These are phyloP conservation scores for Allium fistulosum DNA, from an alignment of 106 monocot genomes.

Conservation along the genomic window DNA sequence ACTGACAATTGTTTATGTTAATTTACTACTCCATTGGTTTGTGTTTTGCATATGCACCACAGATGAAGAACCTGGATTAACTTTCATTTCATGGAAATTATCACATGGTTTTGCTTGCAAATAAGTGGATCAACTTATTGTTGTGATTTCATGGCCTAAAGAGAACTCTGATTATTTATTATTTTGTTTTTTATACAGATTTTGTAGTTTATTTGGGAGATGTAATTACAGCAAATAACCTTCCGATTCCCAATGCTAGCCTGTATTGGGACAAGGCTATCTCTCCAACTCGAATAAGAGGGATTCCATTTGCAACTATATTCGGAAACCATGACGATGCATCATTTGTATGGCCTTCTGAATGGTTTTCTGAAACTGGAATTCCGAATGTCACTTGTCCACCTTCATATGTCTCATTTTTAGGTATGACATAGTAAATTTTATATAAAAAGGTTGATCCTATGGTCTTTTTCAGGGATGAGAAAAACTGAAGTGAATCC, in stretches of 20 bases:
- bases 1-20: too few relatives aligned
- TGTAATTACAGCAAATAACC: slow-evolving; percentile 85
- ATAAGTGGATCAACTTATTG: neutral
- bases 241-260: slow-evolving; percentile 71
- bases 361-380: slow-evolving; percentile 82
- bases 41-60: too few relatives aligned
- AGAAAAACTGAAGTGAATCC: too few relatives aligned
- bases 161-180: neutral
- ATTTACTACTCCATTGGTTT: too few relatives aligned
- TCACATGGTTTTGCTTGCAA: too few relatives aligned
- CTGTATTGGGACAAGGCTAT: slow-evolving; percentile 74
- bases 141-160: neutral
- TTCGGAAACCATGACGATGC: slow-evolving; percentile 95
- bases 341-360: slow-evolving; percentile 76
- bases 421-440: slow-evolving; percentile 17
- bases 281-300: slow-evolving; percentile 66
- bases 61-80: too few relatives aligned
- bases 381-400: slow-evolving; percentile 54
- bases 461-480: too few relatives aligned
- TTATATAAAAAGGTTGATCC: too few relatives aligned
- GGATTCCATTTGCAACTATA: slow-evolving; percentile 66
- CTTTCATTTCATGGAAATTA: too few relatives aligned
- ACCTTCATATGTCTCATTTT: slow-evolving; percentile 18
- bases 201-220: slow-evolving; percentile 93
- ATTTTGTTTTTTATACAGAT: slow-evolving; percentile 27